These are phyloP conservation scores for Diaporthe citri DNA, from an alignment of 2,329 filamentous ascomycete species.

Conservation along the genomic window DNA sequence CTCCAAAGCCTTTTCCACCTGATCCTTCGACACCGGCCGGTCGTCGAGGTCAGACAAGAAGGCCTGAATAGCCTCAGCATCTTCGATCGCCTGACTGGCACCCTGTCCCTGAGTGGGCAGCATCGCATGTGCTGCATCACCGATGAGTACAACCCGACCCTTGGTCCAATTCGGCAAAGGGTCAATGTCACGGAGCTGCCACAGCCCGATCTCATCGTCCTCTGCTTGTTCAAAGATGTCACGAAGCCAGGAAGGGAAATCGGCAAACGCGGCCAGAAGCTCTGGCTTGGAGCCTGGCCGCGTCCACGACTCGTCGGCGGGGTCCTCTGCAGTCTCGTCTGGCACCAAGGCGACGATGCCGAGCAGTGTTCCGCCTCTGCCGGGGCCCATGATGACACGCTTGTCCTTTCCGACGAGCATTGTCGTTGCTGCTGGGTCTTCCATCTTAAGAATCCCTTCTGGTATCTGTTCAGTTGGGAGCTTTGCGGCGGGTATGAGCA, in stretches of 20 bases:
- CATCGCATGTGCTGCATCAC: slow-evolving; percentile 45
- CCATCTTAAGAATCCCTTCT: slow-evolving; percentile 46
- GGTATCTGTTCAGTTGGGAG: slow-evolving; percentile 58
- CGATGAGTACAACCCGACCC: slow-evolving; percentile 43
- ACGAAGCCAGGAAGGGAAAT: slow-evolving; percentile 56
- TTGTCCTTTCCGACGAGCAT: slow-evolving; percentile 5
- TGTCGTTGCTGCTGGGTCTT: slow-evolving; percentile 1
- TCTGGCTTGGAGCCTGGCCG: slow-evolving; percentile 51
- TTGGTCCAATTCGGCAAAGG: slow-evolving; percentile 54
- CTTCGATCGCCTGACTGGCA: slow-evolving; percentile 56
- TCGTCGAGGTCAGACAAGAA: slow-evolving; percentile 45
- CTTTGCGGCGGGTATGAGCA: slow-evolving; percentile 52
- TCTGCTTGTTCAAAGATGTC: slow-evolving; percentile 48
- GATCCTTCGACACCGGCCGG: slow-evolving; percentile 32
- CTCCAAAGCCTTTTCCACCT: slow-evolving; percentile 45
- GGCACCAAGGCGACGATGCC: slow-evolving; percentile 5
- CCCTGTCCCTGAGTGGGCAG: slow-evolving; percentile 58
- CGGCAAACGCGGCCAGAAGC: slow-evolving; percentile 55
- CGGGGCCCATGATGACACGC: slow-evolving; percentile 14
- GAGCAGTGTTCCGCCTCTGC: background rate
- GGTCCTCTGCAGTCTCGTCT: background rate
- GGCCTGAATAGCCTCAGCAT: slow-evolving; percentile 53
- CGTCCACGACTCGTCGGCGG: slow-evolving; percentile 54
- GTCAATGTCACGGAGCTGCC: slow-evolving; percentile 60
- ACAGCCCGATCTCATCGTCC: slow-evolving; percentile 52